Evolutionary conservation across 306 rosid genomes (phyloP), one percentile per base, ranked within the genome.

Genomic region (Lablab purpureus): DNA sequence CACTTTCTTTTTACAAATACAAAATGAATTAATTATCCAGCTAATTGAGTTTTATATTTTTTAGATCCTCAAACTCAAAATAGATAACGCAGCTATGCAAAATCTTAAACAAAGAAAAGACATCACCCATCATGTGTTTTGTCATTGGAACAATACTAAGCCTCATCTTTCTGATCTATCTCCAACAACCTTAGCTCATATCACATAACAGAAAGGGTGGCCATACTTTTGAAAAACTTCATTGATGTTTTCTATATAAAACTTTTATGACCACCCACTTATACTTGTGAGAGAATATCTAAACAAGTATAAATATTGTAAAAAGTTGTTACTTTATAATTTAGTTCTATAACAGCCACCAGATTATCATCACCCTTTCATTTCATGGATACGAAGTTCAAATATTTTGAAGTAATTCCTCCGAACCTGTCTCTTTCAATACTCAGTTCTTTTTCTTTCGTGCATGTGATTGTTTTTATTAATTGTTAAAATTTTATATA

Each of bases 391-490:
- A 0, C 2, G 10, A 66, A 21, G 11, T 67, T 67, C 28, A 43
- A 22, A 67, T 67, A 67, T 41, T 43, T 4, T 41, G 73, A 41
- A 22, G 73, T 67, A 37, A 37, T n/a, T 40, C 30, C 1, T 67
- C 14, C 1, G 10, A 34, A 17, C 49, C 8, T 37, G 27, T n/a
- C 17, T 36, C 17, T 36, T 18, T 65, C 30, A 8, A 40, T 37
- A 17, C 49, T 36, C 5, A 19, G 6, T 36, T 18, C 23, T 36
- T 65, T 36, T 10, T n/a, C 4, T 10, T 67, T 41, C 21, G 8
- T 41, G 19, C 2, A 15, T 41, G 19, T 67, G 21, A 21, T 41
- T 41, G 10, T 41, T 40, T 34, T 21, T 11, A 41, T 67, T 41
- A 12, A 21, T 21, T 11, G 19, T 41, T 6, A 9, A 12, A 12